Percentiles rank a stretch among this genome's conserved stretches.
These are phyloP conservation scores for Penicillium sp. DNA, from an alignment of 2,329 filamentous ascomycete genomes.

Conservation along the genomic window DNA sequence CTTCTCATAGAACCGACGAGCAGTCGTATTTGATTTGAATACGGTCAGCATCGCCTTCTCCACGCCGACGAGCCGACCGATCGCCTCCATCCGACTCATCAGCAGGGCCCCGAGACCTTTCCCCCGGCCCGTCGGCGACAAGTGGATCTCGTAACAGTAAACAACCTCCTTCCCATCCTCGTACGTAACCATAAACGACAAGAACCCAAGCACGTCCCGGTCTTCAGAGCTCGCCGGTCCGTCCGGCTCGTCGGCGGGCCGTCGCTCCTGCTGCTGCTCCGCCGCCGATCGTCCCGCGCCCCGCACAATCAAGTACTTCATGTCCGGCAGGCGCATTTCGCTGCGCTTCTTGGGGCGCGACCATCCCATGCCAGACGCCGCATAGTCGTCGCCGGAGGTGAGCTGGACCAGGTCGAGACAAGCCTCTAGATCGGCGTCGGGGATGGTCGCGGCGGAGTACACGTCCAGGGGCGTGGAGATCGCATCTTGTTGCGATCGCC, in stretches of 20 bases:
- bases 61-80: conserved; percentile 48
- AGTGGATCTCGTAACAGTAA: conserved; percentile 65
- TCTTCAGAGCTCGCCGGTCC: not conserved
- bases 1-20: conserved; percentile 50
- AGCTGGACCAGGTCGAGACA: conserved; percentile 54
- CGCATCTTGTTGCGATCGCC: not conserved
- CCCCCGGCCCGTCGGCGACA: conserved; percentile 45
- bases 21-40: conserved; percentile 52
- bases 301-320: conserved; percentile 57
- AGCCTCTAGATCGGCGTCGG: conserved; percentile 42
- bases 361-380: conserved; percentile 54
- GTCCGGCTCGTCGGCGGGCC: conserved; percentile 2
- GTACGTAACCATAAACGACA: conserved; percentile 58
- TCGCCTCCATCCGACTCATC: conserved; percentile 49
- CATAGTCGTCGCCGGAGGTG: conserved; percentile 56
- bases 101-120: conserved; percentile 53
- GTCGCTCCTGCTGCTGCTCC: not conserved
- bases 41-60: conserved; percentile 61
- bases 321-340: conserved; percentile 59
- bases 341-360: conserved; percentile 50
- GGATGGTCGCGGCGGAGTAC: conserved; percentile 39
- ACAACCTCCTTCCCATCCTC: conserved; percentile 56
- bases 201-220: conserved; percentile 40
- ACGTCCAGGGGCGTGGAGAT: conserved; percentile 24
- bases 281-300: conserved; percentile 3